These are phyloP conservation scores for Poa annua DNA, from an alignment of 176 grass and related monocot genomes.

Conservation along the genomic window DNA sequence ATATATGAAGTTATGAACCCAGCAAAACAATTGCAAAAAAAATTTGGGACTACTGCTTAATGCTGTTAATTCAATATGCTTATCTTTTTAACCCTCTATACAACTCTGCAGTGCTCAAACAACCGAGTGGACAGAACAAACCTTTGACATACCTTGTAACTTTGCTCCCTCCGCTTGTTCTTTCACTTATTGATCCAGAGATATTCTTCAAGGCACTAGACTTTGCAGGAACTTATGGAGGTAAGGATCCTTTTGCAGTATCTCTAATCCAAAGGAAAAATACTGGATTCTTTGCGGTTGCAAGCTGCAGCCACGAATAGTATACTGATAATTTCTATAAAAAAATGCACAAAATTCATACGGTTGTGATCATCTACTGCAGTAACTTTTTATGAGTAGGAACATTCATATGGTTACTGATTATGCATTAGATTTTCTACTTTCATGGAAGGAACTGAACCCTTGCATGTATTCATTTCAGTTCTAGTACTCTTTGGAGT, in stretches of 20 bases:
- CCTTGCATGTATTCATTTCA: conserved; percentile 48
- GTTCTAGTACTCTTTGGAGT: conserved; percentile 92
- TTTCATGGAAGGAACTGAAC: conserved; percentile 27
- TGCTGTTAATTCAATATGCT: conserved; percentile 7
- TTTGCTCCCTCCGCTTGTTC: conserved; percentile 74
- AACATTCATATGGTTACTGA: background rate
- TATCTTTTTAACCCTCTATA: background rate
- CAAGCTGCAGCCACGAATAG: conserved; percentile 21
- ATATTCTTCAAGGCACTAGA: conserved; percentile 99
- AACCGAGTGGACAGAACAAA: conserved; percentile 82
- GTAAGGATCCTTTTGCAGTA: conserved; percentile 44
- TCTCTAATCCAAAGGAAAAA: conserved; percentile 1
- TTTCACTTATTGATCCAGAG: conserved; percentile 85
- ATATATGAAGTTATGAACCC: conserved; percentile 14
- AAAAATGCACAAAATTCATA: background rate
- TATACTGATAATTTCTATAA: background rate
- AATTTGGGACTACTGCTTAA: conserved; percentile 10
- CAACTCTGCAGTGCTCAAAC: conserved; percentile 82
- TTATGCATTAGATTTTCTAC: conserved; percentile 3
- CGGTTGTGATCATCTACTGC: conserved; percentile 9
- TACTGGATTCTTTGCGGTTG: background rate
- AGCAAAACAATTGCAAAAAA: background rate
- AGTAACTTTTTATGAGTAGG: conserved; percentile 25
- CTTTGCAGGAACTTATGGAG: conserved; percentile 99
- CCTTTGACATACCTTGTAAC: conserved; percentile 73